A percentile compares a stretch with the other conserved stretches of the same genome.
These are phyloP conservation scores for Amanita rubescens DNA, from an alignment of 768 basidiomycete genomes.

Conservation along the genomic window DNA sequence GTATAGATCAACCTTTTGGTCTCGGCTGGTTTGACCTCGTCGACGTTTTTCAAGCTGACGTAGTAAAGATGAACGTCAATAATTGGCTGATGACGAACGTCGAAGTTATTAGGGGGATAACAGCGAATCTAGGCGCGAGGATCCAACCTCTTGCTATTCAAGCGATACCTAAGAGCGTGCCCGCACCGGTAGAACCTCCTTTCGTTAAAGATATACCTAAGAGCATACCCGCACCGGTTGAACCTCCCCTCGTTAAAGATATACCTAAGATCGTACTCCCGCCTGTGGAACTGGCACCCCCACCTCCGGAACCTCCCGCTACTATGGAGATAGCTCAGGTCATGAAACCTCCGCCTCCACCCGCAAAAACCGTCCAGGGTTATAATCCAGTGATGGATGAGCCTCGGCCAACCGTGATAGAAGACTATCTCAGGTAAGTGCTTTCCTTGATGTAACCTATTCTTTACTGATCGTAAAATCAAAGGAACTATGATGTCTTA, in stretches of 20 bases:
- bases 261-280: no score
- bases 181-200: no score
- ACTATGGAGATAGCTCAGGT: background rate
- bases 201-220: no score
- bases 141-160: background rate
- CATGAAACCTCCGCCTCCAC: conserved; percentile 15
- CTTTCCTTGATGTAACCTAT: background rate
- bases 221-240: no score
- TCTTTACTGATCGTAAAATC: background rate
- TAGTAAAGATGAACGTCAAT: background rate
- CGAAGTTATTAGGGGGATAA: background rate
- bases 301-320: conserved; percentile 1
- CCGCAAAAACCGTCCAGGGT: conserved; percentile 11
- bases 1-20: background rate
- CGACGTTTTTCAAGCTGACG: background rate
- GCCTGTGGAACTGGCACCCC: no score
- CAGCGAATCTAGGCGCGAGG: conserved; percentile 8
- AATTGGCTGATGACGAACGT: background rate
- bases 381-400: conserved; percentile 21
- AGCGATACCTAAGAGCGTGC: no score
- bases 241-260: no score
- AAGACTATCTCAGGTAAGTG: conserved; percentile 18
- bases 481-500: conserved; percentile 21
- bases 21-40: background rate
- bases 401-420: conserved; percentile 17